A percentile compares a stretch with the other conserved stretches of the same genome.
Conservation (phyloP, 2,329 filamentous ascomycete genomes). For the Hymenoscyphus salicellus region DNA sequence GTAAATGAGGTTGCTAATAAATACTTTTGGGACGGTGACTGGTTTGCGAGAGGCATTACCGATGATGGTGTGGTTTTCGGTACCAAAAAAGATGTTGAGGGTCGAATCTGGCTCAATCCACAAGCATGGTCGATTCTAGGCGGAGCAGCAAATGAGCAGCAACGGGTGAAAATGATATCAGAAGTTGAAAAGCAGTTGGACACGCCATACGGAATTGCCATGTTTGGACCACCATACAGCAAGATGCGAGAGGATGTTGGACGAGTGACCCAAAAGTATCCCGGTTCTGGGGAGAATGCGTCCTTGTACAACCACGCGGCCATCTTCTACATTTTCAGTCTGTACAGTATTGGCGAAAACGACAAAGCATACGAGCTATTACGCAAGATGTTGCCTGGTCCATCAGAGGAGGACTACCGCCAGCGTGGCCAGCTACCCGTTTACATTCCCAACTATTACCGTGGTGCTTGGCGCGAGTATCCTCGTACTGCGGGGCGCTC, state of each 20-base stretch:
- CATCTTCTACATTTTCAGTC: constrained; percentile 52
- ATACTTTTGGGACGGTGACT: constrained; percentile 55
- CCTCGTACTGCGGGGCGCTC: constrained; percentile 54
- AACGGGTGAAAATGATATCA: constrained; percentile 45
- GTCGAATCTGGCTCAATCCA: constrained; percentile 57
- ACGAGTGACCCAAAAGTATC: constrained; percentile 57
- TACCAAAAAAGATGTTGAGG: constrained; percentile 48
- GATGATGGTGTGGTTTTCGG: constrained; percentile 54
- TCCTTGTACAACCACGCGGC: constrained; percentile 58
- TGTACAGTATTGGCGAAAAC: constrained; percentile 49
- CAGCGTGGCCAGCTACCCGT: constrained; percentile 55
- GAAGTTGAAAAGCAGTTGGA: constrained; percentile 50
- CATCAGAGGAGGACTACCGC: constrained; percentile 48
- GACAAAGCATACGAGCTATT: constrained; percentile 52
- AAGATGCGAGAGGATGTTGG: constrained; percentile 57
- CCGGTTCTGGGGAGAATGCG: constrained; percentile 56
- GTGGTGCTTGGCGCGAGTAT: constrained; percentile 47
- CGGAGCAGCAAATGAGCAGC: constrained; percentile 46
- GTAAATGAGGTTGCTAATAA: constrained; percentile 51
- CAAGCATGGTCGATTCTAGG: constrained; percentile 55
- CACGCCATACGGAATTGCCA: constrained; percentile 53
- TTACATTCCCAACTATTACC: constrained; percentile 59
- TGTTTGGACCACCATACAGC: constrained; percentile 55
- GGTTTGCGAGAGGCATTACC: constrained; percentile 57
- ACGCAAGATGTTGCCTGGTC: constrained; percentile 54